Evolutionary conservation across 768 basidiomycete genomes (phyloP).

Genomic region (Leccinellum albellum): DNA sequence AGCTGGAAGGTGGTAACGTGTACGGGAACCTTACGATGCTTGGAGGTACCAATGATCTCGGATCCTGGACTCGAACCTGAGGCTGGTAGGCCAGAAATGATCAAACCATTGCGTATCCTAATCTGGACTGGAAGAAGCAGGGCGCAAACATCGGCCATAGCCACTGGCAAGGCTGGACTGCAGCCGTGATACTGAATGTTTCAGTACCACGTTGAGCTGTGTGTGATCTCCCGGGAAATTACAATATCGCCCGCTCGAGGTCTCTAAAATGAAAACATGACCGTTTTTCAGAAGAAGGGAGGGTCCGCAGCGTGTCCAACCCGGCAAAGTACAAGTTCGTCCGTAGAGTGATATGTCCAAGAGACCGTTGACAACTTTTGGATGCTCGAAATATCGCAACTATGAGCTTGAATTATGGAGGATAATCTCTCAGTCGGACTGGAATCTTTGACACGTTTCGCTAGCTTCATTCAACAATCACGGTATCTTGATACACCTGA

Average conservation of each 20-base stretch:
- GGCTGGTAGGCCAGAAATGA: neutral
- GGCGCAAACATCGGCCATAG: neutral
- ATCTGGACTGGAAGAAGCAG: neutral
- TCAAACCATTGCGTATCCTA: neutral
- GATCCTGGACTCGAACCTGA: neutral
- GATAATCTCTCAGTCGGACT: neutral
- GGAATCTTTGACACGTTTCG: no score
- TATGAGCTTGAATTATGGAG: neutral
- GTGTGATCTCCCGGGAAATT: neutral
- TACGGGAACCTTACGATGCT: neutral
- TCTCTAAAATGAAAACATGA: neutral
- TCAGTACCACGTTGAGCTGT: neutral
- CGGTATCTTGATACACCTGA: no score
- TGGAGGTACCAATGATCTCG: neutral
- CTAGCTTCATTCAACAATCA: no score
- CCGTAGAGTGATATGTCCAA: no score
- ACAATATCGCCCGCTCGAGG: neutral
- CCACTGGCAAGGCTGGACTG: neutral
- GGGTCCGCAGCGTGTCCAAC: neutral
- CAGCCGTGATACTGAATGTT: neutral
- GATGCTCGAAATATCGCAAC: neutral
- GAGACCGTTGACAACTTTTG: no score
- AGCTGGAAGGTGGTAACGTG: neutral
- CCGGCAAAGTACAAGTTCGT: no score
- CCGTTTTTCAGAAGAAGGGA: neutral